Evolutionary conservation across 169 alveolate genomes (phyloP).

Genomic region (Cryptosporidium tyzzeri): DNA sequence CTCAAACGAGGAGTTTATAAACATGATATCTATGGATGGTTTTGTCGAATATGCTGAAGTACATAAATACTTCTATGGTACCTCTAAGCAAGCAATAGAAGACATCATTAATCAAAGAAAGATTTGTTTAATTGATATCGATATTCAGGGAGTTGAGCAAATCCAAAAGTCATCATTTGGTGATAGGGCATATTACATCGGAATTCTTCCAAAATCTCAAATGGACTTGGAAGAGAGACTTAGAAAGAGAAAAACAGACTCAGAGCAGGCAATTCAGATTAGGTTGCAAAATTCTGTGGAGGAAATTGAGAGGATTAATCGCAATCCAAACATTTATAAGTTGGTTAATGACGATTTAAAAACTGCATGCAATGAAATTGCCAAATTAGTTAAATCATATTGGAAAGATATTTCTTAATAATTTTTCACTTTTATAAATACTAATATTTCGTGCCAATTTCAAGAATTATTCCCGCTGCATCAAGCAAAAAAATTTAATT

Average conservation of each 20-base stretch:
- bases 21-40: constrained; percentile 65
- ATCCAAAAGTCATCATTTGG: constrained; percentile 71
- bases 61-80: constrained; percentile 82
- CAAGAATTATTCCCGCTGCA: constrained; percentile 13
- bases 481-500: constrained; percentile 6
- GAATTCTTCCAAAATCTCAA: constrained; percentile 78
- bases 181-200: constrained; percentile 74
- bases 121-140: constrained; percentile 82
- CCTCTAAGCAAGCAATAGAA: constrained; percentile 78
- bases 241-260: constrained; percentile 79
- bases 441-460: neutral
- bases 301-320: constrained; percentile 51
- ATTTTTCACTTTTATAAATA: neutral
- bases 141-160: constrained; percentile 82
- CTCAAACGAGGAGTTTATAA: constrained; percentile 80
- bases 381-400: neutral
- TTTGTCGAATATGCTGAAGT: constrained; percentile 82
- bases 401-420: constrained; percentile 39
- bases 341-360: constrained; percentile 49
- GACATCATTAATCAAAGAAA: constrained; percentile 76
- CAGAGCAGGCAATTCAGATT: constrained; percentile 19
- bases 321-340: neutral
- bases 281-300: constrained; percentile 22
- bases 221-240: constrained; percentile 80
- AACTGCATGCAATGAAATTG: constrained; percentile 13